Base-by-base conservation (phyloP, 331 rosid genomes). In the Malus hybrid region DNA sequence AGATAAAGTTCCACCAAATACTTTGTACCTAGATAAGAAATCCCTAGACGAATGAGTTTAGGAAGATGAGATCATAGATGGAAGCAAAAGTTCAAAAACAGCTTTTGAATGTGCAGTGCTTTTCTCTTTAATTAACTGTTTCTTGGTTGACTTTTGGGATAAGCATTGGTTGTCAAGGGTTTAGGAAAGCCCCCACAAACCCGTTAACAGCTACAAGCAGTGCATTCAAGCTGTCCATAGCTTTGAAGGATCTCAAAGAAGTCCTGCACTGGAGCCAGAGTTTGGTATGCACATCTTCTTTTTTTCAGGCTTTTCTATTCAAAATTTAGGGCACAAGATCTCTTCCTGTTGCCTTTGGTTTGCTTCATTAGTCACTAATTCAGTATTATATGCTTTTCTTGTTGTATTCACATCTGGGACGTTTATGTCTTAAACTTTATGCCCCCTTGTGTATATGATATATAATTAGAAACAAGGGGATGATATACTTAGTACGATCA, bases 181-280 rank as follows among this genome's bases (percentile, higher is more conserved):
- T 42, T 3, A 19, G 42, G 89, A 78, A 84, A 80, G 80, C 48
- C 34, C 68, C 76, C 80, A 48, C 48, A 18, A 32, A 29, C 4
- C 62, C 31, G n/a, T 60, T 65, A n/a, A 27, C 79, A 52, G 66
- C 69, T 20, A 24, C 39, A 22, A 59, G 16, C 5, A 48, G 83
- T 90, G 96, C 89, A 75, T 79, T 88, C 91, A 85, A 91, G 93
- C 96, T 91, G 93, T 91, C 84, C 27, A 19, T 19, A 68, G 42
- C 88, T 82, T 87, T 88, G 64, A 24, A 70, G 86, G 81, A 79
- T 83, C 91, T 86, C 54, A 4, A 62, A 44, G 46, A 19, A 62
- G 11, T n/a, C 46, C 69, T 28, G 59, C n/a, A 18, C 61, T 24
- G 68, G 77, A 28, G n/a, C 76, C 27, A 36, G 44, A 14, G 71